phyloP scores from a whole-genome alignment of 306 rosid species.

The Dalbergia cochinchinensis region DNA sequence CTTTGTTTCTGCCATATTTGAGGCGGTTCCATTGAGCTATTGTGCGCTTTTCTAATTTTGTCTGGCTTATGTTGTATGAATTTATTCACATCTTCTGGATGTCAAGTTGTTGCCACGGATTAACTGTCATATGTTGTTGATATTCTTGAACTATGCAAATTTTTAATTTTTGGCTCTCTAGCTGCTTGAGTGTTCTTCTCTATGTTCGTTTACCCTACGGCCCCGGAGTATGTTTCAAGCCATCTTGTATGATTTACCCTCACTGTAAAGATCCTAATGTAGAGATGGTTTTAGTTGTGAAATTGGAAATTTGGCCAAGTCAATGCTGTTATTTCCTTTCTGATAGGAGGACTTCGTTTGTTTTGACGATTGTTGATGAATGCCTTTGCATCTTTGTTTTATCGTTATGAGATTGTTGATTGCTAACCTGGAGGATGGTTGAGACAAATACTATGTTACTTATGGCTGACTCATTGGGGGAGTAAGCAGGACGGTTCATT shows the following conservation, averaged over 20 bases:
- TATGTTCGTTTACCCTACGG: neutral
- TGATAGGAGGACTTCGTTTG: conserved; percentile 17
- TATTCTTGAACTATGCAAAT: neutral
- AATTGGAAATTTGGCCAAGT: neutral
- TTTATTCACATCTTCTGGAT: conserved; percentile 6
- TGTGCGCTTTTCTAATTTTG: neutral
- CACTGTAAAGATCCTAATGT: neutral
- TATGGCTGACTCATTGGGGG: neutral
- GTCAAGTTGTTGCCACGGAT: conserved; percentile 5
- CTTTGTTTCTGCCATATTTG: neutral
- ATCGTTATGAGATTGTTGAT: conserved; percentile 25
- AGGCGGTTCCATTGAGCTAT: neutral
- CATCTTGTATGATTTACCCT: conserved; percentile 28
- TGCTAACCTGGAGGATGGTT: conserved; percentile 9
- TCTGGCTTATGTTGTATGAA: neutral
- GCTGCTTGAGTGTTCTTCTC: neutral
- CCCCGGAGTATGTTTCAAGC: neutral
- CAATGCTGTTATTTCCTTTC: conserved; percentile 12
- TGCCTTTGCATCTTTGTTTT: conserved; percentile 4
- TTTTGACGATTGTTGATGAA: conserved; percentile 31
- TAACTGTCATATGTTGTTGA: conserved; percentile 4
- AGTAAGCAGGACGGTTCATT: neutral
- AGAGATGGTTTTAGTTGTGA: neutral
- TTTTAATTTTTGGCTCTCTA: neutral
- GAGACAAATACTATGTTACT: neutral